A percentile compares a stretch with the other conserved stretches of the same genome.
These are phyloP conservation scores for Corchorus olitorius DNA, from an alignment of 345 rosid species.

Conservation along the genomic window DNA sequence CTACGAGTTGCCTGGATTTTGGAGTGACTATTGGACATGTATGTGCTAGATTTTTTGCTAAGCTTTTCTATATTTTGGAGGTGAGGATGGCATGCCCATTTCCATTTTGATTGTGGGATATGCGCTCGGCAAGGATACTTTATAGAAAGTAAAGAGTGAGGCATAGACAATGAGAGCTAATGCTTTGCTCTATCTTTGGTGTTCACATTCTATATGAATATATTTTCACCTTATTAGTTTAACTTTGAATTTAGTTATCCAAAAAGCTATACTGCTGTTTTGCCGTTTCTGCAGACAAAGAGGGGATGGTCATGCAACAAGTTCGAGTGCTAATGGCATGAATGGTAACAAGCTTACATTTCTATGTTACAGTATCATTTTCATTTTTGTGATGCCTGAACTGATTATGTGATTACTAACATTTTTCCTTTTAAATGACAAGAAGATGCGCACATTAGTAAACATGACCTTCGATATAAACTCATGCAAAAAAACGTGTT, in stretches of 20 bases:
- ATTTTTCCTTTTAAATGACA: slow-evolving; percentile 31
- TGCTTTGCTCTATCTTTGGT: neutral
- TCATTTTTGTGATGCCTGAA: slow-evolving; percentile 25
- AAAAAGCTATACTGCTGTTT: slow-evolving; percentile 17
- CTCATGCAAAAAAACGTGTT: slow-evolving; percentile 65
- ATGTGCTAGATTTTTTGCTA: neutral
- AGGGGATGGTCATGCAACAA: slow-evolving; percentile 46
- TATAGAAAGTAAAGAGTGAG: neutral
- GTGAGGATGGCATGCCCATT: neutral
- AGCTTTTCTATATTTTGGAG: neutral
- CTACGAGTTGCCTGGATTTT: neutral
- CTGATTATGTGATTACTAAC: slow-evolving; percentile 42
- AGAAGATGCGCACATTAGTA: slow-evolving; percentile 62
- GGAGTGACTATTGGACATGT: neutral
- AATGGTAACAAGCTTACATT: slow-evolving; percentile 44
- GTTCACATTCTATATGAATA: slow-evolving; percentile 5
- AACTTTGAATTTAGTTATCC: slow-evolving; percentile 7
- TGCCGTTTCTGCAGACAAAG: slow-evolving; percentile 61
- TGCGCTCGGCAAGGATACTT: neutral
- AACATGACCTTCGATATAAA: slow-evolving; percentile 79
- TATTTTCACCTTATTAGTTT: neutral
- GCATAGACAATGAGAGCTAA: neutral
- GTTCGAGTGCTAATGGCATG: slow-evolving; percentile 40
- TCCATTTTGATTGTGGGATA: neutral
- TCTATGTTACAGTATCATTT: slow-evolving; percentile 8